These are phyloP conservation scores for Tuber umbilicatum DNA, from an alignment of 495 filamentous ascomycete species.

Conservation along the genomic window DNA sequence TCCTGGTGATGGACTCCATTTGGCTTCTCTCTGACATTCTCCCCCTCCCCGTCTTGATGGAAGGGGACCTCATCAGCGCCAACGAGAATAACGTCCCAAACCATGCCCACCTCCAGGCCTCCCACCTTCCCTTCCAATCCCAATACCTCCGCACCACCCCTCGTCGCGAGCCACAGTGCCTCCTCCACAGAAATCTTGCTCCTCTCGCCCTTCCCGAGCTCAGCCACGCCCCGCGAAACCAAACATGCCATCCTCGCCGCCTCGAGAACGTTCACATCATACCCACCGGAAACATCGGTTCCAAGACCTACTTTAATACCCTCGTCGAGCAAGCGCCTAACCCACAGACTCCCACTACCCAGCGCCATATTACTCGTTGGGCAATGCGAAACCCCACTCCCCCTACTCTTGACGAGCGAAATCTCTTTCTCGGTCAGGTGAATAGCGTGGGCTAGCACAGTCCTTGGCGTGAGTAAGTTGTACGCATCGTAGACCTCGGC, in stretches of 20 bases:
- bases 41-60: not conserved
- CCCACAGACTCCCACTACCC: slow-evolving; percentile 63
- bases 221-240: slow-evolving; percentile 61
- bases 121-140: slow-evolving; percentile 64
- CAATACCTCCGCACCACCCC: slow-evolving; percentile 70
- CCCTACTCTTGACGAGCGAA: slow-evolving; percentile 53
- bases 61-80: slow-evolving; percentile 49
- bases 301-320: slow-evolving; percentile 77
- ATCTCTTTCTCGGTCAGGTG: slow-evolving; percentile 63
- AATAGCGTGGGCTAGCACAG: slow-evolving; percentile 80
- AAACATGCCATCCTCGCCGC: slow-evolving; percentile 70
- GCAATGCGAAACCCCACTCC: slow-evolving; percentile 71
- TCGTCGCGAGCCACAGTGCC: slow-evolving; percentile 76
- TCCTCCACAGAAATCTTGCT: slow-evolving; percentile 72
- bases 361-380: slow-evolving; percentile 77
- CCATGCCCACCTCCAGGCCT: slow-evolving; percentile 74
- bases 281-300: slow-evolving; percentile 85
- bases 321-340: slow-evolving; percentile 63
- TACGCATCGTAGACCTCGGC: slow-evolving; percentile 69
- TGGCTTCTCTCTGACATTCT: not conserved
- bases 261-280: slow-evolving; percentile 68
- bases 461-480: slow-evolving; percentile 62
- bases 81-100: slow-evolving; percentile 81
- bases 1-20: not conserved
- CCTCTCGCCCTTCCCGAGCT: slow-evolving; percentile 45